Evolutionary conservation across 352 stramenopile genomes (phyloP).

Genomic region (Globisporangium acanthophoron): DNA sequence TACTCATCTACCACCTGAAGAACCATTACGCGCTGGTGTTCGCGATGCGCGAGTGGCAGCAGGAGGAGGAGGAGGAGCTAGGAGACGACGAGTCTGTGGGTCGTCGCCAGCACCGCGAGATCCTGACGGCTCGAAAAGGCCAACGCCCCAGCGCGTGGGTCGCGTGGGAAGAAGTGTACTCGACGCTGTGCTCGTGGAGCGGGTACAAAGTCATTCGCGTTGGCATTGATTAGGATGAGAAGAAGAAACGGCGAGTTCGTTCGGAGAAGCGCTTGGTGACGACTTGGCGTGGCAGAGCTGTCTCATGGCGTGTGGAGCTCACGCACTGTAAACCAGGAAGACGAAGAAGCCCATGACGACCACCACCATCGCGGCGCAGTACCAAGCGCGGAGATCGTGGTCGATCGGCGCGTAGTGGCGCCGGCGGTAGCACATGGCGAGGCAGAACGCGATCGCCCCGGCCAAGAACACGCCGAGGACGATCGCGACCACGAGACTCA

Average conservation of each 20-base stretch:
- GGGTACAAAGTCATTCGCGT: slow-evolving; percentile 60
- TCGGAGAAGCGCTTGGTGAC: background rate
- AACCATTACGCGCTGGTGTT: slow-evolving; percentile 82
- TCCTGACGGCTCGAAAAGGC: slow-evolving; percentile 57
- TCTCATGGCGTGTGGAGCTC: slow-evolving; percentile 2
- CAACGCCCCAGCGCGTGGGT: slow-evolving; percentile 63
- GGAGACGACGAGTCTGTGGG: too few species aligned
- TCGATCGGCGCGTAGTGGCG: slow-evolving; percentile 59
- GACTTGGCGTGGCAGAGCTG: background rate
- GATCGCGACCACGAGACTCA: slow-evolving; percentile 38
- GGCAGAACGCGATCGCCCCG: slow-evolving; percentile 32
- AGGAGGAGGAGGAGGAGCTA: background rate
- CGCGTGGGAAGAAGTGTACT: slow-evolving; percentile 39
- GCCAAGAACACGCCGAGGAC: slow-evolving; percentile 28
- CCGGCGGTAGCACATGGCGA: slow-evolving; percentile 55
- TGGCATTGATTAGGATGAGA: background rate
- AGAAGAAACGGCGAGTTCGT: background rate
- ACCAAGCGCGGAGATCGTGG: slow-evolving; percentile 55
- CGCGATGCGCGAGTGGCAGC: slow-evolving; percentile 45
- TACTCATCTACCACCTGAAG: slow-evolving; percentile 64
- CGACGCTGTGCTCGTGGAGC: slow-evolving; percentile 50
- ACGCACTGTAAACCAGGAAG: slow-evolving; percentile 54
- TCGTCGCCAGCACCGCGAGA: slow-evolving; percentile 17
- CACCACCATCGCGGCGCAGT: slow-evolving; percentile 52
- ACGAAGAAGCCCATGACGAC: slow-evolving; percentile 66